Percentiles rank a stretch among this genome's conserved stretches.
phyloP scores from a whole-genome alignment of 108 stramenopile species.

The Nannochloropsis oceanica region DNA sequence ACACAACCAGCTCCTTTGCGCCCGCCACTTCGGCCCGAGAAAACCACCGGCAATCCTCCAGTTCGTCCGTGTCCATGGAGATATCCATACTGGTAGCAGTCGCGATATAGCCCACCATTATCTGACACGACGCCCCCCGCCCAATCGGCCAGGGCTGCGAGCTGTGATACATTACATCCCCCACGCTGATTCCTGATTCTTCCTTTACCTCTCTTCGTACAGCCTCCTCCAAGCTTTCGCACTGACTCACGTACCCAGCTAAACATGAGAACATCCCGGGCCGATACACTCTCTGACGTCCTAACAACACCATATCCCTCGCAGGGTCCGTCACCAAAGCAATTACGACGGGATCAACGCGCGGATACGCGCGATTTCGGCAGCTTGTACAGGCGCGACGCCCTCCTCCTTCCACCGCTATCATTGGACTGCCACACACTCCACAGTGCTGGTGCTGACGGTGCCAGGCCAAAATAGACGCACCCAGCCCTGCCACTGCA shows the following conservation, averaged over 20 bases:
- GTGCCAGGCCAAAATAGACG: neutral
- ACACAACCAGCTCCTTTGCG: neutral
- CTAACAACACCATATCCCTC: neutral
- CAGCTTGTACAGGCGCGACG: neutral
- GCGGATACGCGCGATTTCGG: neutral
- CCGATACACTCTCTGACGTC: neutral
- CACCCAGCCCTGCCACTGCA: neutral
- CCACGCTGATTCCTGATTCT: conserved; percentile 5
- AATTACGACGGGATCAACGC: conserved; percentile 13
- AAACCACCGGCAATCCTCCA: conserved; percentile 5
- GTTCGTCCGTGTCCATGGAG: neutral
- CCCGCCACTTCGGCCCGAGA: neutral
- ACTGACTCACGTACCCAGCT: conserved; percentile 5
- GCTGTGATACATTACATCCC: neutral
- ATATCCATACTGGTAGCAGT: neutral
- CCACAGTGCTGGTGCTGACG: neutral
- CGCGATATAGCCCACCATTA: conserved; percentile 12
- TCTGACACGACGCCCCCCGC: neutral
- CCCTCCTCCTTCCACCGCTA: neutral
- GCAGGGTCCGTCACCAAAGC: neutral
- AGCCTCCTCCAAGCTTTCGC: conserved; percentile 5
- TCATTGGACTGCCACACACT: neutral
- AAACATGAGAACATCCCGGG: conserved; percentile 6
- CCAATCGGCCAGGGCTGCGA: conserved; percentile 18
- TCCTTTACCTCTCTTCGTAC: conserved; percentile 10